A percentile compares a stretch with the other conserved stretches of the same genome.
Evolutionary conservation across 805 yeast species (phyloP).

Genomic region (Lipomyces yamadae): DNA sequence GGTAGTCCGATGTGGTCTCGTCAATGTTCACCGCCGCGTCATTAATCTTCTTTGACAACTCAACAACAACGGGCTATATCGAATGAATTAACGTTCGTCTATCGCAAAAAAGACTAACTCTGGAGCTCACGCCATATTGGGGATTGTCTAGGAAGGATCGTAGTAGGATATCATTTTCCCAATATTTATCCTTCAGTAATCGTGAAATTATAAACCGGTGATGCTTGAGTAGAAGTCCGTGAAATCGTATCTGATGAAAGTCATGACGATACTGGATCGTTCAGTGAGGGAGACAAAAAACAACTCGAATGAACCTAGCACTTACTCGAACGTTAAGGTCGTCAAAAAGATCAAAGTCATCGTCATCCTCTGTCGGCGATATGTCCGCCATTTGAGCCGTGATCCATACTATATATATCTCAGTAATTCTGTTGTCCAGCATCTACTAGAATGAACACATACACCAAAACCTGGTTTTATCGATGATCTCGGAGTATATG

Average conservation of each 20-base stretch:
- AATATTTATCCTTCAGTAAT: constrained; percentile 17
- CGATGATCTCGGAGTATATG: constrained; percentile 17
- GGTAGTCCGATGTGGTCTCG: constrained; percentile 4
- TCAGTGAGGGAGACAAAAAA: no score
- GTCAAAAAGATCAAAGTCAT: constrained; percentile 17
- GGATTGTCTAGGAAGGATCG: constrained; percentile 14
- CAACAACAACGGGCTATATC: constrained; percentile 14
- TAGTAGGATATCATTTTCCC: constrained; percentile 21
- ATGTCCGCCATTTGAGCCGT: constrained; percentile 14
- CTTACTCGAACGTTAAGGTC: constrained; percentile 16
- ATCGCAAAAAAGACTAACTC: neutral
- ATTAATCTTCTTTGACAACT: constrained; percentile 17
- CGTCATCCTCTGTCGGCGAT: neutral
- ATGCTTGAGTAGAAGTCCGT: constrained; percentile 18
- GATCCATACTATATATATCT: constrained; percentile 22
- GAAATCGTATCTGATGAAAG: constrained; percentile 11
- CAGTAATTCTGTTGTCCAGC: neutral
- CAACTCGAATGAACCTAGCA: neutral
- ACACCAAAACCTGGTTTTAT: constrained; percentile 32
- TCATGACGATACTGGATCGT: constrained; percentile 20
- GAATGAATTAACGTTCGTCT: neutral
- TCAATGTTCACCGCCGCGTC: constrained; percentile 6
- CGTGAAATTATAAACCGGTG: constrained; percentile 26
- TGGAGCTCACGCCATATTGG: constrained; percentile 25
- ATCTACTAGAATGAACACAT: constrained; percentile 3